Evolutionary conservation across 371 early-diverging fungal species (phyloP).

Genomic region (Saksenaea oblongispora): DNA sequence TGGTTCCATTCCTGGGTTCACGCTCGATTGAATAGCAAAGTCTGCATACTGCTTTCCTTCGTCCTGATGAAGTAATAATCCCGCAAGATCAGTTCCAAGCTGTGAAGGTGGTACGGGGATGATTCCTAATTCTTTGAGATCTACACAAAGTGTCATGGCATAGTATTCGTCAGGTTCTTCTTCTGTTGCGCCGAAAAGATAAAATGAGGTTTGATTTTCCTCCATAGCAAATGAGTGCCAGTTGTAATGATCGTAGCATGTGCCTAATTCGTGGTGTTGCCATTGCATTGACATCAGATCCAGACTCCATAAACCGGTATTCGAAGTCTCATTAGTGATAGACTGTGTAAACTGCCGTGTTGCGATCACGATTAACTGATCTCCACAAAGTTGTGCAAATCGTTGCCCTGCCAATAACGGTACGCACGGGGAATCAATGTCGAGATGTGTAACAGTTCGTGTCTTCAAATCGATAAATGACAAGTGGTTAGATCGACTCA

Average conservation of each 20-base stretch:
- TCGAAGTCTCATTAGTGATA: slow-evolving; percentile 15
- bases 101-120: slow-evolving; percentile 55
- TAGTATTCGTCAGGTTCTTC: slow-evolving; percentile 65
- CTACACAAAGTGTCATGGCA: slow-evolving; percentile 54
- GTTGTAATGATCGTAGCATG: slow-evolving; percentile 45
- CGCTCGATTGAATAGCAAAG: slow-evolving; percentile 54
- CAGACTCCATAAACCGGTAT: slow-evolving; percentile 65
- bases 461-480: slow-evolving; percentile 58
- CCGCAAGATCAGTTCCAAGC: slow-evolving; percentile 56
- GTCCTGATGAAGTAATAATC: slow-evolving; percentile 42
- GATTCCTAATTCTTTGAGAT: slow-evolving; percentile 63
- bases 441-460: slow-evolving; percentile 49
- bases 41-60: slow-evolving; percentile 46
- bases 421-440: slow-evolving; percentile 52
- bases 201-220: slow-evolving; percentile 53
- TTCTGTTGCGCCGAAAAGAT: slow-evolving; percentile 60
- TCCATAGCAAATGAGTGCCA: slow-evolving; percentile 74
- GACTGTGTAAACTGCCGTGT: slow-evolving; percentile 50
- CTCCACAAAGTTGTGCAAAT: slow-evolving; percentile 67
- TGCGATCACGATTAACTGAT: slow-evolving; percentile 62
- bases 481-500: slow-evolving; percentile 63
- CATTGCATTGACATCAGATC: slow-evolving; percentile 66
- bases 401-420: slow-evolving; percentile 67
- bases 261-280: slow-evolving; percentile 58
- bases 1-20: slow-evolving; percentile 30